A percentile compares a stretch with the other conserved stretches of the same genome.
Evolutionary conservation across 768 basidiomycete species (phyloP).

Genomic region (Infundibulicybe gibba): DNA sequence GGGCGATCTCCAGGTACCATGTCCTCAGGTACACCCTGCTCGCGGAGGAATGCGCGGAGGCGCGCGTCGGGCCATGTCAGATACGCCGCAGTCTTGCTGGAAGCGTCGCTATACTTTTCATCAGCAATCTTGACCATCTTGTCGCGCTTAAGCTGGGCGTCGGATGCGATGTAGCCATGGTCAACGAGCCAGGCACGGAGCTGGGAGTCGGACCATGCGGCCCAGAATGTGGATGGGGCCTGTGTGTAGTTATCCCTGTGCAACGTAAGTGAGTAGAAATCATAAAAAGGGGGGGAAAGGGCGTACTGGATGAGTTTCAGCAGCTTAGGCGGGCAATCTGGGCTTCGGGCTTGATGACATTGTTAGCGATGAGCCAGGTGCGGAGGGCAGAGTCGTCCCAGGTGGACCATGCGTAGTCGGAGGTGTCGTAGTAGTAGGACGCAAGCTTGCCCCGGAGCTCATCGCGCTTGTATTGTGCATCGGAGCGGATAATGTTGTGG

Average conservation of each 20-base stretch:
- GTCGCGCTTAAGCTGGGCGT: conserved; percentile 66
- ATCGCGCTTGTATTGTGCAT: conserved; percentile 51
- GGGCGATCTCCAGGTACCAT: conserved; percentile 62
- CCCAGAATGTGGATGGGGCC: conserved; percentile 57
- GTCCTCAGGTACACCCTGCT: conserved; percentile 70
- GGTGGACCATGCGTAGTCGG: conserved; percentile 51
- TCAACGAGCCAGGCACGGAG: conserved; percentile 72
- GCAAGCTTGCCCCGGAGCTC: conserved; percentile 66
- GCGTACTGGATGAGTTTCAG: conserved; percentile 64
- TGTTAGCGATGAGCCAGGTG: conserved; percentile 75
- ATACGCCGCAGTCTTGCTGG: conserved; percentile 53
- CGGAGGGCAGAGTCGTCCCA: conserved; percentile 83
- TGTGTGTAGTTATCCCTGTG: conserved; percentile 64
- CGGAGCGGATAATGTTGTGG: conserved; percentile 67
- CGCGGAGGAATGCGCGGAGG: conserved; percentile 83
- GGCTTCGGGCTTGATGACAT: conserved; percentile 67
- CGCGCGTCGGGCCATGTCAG: conserved; percentile 92
- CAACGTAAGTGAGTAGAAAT: background rate
- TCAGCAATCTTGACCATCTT: conserved; percentile 72
- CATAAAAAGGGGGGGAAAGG: background rate
- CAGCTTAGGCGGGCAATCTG: conserved; percentile 74
- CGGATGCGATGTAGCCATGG: conserved; percentile 59
- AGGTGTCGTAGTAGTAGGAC: conserved; percentile 67
- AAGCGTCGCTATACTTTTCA: conserved; percentile 57
- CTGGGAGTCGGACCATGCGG: conserved; percentile 71